phyloP scores from a whole-genome alignment of 106 monocot genomes.

The Dendrobium officinale region DNA sequence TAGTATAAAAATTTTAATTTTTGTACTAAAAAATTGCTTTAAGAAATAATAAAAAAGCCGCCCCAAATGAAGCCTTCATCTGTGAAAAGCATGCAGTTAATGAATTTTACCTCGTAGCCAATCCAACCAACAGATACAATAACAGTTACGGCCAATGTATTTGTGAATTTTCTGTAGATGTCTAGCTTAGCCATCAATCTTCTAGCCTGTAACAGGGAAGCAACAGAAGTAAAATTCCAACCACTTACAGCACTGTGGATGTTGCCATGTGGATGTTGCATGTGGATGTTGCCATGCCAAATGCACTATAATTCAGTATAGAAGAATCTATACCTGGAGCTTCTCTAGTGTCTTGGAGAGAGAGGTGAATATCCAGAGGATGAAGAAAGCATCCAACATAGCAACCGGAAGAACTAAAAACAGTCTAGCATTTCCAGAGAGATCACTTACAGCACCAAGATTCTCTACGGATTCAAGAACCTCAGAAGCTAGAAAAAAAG shows the following conservation, averaged over 20 bases:
- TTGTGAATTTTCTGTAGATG: conserved; percentile 89
- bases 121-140: conserved; percentile 86
- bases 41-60: too few relatives aligned
- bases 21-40: too few relatives aligned
- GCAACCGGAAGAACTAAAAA: conserved; percentile 86
- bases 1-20: too few relatives aligned
- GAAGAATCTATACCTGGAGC: conserved; percentile 54
- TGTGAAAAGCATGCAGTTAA: background rate
- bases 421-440: conserved; percentile 86
- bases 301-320: background rate
- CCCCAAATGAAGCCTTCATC: background rate
- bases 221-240: background rate
- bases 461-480: conserved; percentile 88
- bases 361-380: conserved; percentile 94
- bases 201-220: conserved; percentile 43
- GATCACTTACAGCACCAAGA: conserved; percentile 80
- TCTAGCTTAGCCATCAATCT: conserved; percentile 79
- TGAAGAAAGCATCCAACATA: conserved; percentile 90
- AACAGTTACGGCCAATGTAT: conserved; percentile 71
- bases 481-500: conserved; percentile 89
- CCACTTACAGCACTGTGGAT: too few relatives aligned
- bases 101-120: conserved; percentile 63
- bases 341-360: conserved; percentile 88
- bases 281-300: too few relatives aligned
- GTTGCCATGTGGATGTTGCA: background rate